These are phyloP conservation scores for Nepenthes alata DNA, from an alignment of 179 eudicot species.

Conservation along the genomic window DNA sequence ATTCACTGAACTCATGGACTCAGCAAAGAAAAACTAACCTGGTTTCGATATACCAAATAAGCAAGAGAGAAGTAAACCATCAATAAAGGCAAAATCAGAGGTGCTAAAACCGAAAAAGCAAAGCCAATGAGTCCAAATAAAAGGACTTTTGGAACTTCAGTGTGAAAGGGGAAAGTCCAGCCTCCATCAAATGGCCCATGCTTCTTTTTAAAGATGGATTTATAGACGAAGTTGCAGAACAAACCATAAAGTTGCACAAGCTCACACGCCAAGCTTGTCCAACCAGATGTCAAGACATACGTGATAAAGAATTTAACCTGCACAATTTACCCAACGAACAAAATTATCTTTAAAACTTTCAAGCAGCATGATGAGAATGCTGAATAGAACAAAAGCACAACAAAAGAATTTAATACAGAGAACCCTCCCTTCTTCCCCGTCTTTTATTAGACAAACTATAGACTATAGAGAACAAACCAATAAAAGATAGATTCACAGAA, in stretches of 20 bases:
- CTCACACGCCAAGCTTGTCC: constrained; percentile 90
- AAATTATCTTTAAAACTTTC: not conserved
- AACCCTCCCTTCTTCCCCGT: too few species aligned
- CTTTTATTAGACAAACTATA: too few species aligned
- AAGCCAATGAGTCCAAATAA: constrained; percentile 74
- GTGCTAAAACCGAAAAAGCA: constrained; percentile 57
- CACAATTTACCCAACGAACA: constrained; percentile 9
- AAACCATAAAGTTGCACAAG: constrained; percentile 72
- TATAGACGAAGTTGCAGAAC: constrained; percentile 38
- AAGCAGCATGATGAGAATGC: not conserved
- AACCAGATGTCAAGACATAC: constrained; percentile 91
- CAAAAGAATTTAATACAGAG: too few species aligned
- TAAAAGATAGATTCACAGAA: too few species aligned
- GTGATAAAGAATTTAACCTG: constrained; percentile 87
- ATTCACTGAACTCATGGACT: too few species aligned
- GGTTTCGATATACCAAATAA: constrained; percentile 76
- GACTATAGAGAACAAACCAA: too few species aligned
- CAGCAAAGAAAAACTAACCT: constrained; percentile 31
- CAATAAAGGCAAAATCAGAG: constrained; percentile 72
- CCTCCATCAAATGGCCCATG: constrained; percentile 36
- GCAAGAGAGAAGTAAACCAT: constrained; percentile 81
- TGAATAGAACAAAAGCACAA: too few species aligned
- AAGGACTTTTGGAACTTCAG: constrained; percentile 83
- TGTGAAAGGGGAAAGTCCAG: constrained; percentile 82
- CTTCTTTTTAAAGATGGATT: constrained; percentile 37